A percentile compares a stretch with the other conserved stretches of the same genome.
phyloP scores from a whole-genome alignment of 768 basidiomycete species.

The Pulveroboletus ravenelii region DNA sequence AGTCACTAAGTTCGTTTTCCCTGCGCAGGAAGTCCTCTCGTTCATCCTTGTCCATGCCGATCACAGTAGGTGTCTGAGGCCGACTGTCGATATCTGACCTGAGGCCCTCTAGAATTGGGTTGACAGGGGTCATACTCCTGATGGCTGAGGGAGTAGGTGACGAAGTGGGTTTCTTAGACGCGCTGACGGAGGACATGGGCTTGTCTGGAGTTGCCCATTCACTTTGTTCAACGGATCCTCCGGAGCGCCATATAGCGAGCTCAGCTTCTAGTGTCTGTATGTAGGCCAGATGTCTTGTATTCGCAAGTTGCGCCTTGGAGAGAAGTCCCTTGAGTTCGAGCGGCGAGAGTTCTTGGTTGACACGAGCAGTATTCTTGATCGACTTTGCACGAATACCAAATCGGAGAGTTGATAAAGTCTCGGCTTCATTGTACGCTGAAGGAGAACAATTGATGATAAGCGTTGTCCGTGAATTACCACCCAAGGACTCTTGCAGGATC shows the following conservation, averaged over 20 bases:
- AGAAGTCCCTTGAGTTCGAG: conserved; percentile 91
- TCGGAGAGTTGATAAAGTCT: conserved; percentile 94
- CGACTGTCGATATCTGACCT: conserved; percentile 72
- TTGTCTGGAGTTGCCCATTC: conserved; percentile 79
- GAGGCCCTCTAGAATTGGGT: conserved; percentile 68
- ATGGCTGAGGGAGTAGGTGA: conserved; percentile 65
- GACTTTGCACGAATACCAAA: conserved; percentile 99
- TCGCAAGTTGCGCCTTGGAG: conserved; percentile 83
- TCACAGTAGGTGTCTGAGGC: conserved; percentile 88
- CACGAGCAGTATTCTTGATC: conserved; percentile 99
- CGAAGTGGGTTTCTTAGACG: conserved; percentile 44
- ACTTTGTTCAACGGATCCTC: conserved; percentile 75
- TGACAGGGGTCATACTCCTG: conserved; percentile 70
- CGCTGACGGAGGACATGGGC: conserved; percentile 38
- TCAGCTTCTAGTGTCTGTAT: conserved; percentile 90
- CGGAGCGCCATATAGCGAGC: conserved; percentile 81
- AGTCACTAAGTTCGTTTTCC: conserved; percentile 95
- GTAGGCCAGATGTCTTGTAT: conserved; percentile 78
- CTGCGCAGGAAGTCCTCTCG: conserved; percentile 93
- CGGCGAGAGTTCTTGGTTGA: conserved; percentile 96
- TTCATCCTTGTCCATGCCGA: conserved; percentile 91
- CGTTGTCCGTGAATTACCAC: conserved; percentile 92
- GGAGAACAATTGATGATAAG: conserved; percentile 99
- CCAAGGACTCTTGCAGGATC: conserved; percentile 96
- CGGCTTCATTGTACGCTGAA: conserved; percentile 93